Evolutionary conservation across 148 eudicot species (phyloP).

Genomic region (Amaranthus palmeri): DNA sequence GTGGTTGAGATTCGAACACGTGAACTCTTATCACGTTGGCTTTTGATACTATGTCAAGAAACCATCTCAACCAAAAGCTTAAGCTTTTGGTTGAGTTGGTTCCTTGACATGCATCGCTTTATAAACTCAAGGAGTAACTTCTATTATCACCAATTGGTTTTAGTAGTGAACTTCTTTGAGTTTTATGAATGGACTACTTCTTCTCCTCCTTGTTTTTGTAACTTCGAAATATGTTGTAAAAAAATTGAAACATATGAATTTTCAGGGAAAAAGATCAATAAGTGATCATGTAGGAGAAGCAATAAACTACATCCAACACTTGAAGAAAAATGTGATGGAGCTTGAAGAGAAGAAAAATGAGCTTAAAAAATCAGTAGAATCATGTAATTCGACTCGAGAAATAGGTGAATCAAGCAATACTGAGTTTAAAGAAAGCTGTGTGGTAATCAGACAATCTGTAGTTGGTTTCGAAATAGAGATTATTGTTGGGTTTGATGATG

Average conservation of each 20-base stretch:
- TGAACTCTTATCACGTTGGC: no score
- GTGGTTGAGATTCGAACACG: no score
- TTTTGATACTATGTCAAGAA: no score
- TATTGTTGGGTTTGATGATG: slow-evolving; percentile 5
- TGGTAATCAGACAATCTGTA: slow-evolving; percentile 7
- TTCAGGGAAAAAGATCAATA: slow-evolving; percentile 53
- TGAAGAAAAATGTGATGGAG: slow-evolving; percentile 37
- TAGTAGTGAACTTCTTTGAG: no score
- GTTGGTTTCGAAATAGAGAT: slow-evolving; percentile 29
- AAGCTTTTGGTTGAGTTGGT: no score
- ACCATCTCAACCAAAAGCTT: no score
- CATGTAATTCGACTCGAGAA: slow-evolving; percentile 11
- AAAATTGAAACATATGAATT: not conserved
- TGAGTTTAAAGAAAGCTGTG: not conserved
- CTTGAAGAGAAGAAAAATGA: slow-evolving; percentile 36
- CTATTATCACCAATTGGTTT: no score
- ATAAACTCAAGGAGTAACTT: no score
- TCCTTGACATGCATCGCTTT: no score
- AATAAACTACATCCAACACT: slow-evolving; percentile 41
- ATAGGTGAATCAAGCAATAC: slow-evolving; percentile 12
- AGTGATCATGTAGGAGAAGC: slow-evolving; percentile 54
- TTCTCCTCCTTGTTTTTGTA: no score
- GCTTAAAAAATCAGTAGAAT: slow-evolving; percentile 16
- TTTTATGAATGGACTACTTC: no score
- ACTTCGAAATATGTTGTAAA: no score